Evolutionary conservation across 2,329 filamentous ascomycete species (phyloP).

Genomic region (Thyridium curvatum): DNA sequence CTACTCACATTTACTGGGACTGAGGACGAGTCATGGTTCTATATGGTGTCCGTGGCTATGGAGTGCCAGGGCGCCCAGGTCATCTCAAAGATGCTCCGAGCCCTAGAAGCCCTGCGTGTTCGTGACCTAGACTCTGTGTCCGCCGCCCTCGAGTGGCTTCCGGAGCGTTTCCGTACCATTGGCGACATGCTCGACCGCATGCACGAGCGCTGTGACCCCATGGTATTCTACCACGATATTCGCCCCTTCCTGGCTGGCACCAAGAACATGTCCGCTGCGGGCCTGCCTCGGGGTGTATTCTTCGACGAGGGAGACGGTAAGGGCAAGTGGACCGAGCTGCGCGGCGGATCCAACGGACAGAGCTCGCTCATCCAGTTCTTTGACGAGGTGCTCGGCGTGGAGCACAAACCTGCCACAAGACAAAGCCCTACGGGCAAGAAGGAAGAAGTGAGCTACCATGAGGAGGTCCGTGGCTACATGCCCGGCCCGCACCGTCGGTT

Average conservation of each 20-base stretch:
- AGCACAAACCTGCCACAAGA: conserved; percentile 48
- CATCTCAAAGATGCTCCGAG: conserved; percentile 71
- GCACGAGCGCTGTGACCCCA: conserved; percentile 83
- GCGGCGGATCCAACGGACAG: conserved; percentile 92
- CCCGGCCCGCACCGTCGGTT: conserved; percentile 77
- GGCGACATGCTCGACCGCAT: conserved; percentile 63
- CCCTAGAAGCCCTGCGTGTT: conserved; percentile 61
- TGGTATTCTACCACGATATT: conserved; percentile 84
- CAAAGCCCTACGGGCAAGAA: no score
- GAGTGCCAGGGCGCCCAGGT: conserved; percentile 73
- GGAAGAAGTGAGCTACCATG: conserved; percentile 33
- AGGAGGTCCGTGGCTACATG: conserved; percentile 85
- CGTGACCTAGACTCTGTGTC: conserved; percentile 37
- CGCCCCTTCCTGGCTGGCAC: conserved; percentile 84
- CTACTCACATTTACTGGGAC: conserved; percentile 84
- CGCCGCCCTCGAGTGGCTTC: no score
- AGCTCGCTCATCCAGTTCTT: conserved; percentile 91
- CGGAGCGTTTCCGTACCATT: no score
- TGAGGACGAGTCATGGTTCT: conserved; percentile 91
- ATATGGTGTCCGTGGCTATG: conserved; percentile 80
- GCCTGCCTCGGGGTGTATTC: conserved; percentile 74
- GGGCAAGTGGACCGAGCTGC: conserved; percentile 66
- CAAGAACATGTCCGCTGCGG: conserved; percentile 84
- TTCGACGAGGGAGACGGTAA: conserved; percentile 69
- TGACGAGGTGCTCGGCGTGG: conserved; percentile 77